Evolutionary conservation across 2,329 filamentous ascomycete species (phyloP), one percentile per base, ranked within the genome.

Genomic region (Aspergillus sp.): DNA sequence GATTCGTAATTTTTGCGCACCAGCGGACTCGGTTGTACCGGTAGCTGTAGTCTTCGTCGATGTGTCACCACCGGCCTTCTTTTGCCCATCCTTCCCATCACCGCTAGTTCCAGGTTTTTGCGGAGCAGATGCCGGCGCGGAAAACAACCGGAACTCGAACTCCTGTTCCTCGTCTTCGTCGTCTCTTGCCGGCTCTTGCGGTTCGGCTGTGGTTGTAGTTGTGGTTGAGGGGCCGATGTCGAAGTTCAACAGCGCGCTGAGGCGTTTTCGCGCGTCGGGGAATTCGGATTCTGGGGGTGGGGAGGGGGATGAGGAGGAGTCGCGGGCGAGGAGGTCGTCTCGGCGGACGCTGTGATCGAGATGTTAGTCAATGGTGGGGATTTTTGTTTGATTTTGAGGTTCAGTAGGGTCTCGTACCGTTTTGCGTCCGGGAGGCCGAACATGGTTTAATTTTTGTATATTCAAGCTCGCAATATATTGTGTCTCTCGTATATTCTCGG

Each of bases 131-230:
- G 6, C 21, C 17, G 41, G 70, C 2, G 68, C 69, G 44, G 69
- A 74, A 65, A 78, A 78, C 14, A 78, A 60, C 7, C 75, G 70
- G 60, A 78, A 78, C 52, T 77, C 75, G 55, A 77, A 78, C 59
- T 77, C 75, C 55, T 76, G 72, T 55, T 78, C 75, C 33, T 75
- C 73, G 2, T 73, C 72, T 50, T 71, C 70, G 1, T 65, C 59
- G 2, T 48, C 57, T n/a, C 39, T 55, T 14, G 41, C 31, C 5
- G 23, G 23, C 3, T 50, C n/a, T 23, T 44, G 39, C 14, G 51
- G 40, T 17, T 51, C 40, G 35, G 35, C 35, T 37, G 35, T 31
- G 27, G 27, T 37, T n/a, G 35, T 48, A 12, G 8, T 52, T 50
- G 59, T 31, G 8, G 27, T 58, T 60, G 51, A 56, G 31, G 21